Base-by-base conservation (phyloP, 2,329 filamentous ascomycete species). In the Escovopsis weberi region DNA sequence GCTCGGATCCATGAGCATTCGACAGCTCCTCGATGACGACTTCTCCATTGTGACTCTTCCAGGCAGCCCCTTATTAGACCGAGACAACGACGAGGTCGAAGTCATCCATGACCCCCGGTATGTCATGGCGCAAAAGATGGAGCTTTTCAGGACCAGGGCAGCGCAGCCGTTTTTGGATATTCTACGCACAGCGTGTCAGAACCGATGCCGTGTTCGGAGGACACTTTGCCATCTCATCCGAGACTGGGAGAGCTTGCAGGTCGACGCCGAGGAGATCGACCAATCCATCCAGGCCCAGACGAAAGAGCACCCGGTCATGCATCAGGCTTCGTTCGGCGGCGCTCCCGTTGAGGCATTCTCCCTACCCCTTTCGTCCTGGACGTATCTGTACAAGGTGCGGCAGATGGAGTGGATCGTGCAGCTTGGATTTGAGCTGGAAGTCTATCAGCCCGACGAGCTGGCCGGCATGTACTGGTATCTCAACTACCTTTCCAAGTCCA, bases 381-480 rank as follows among this genome's bases (percentile, higher is more conserved):
- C 80, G 0, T 93, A 89, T 53, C 74, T 88, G 46, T 85, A 94
- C 61, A 96, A 95, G 60, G 70, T 95, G n/a, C 76, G 75, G 28
- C 77, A 89, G 54, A 85, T 95, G 72, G 82, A 89, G 56, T 82
- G 80, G 68, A 81, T 93, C 38, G 72, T 95, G 12, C 84, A 95
- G 55, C 76, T 95, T 30, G 91, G 93, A 11, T 96, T 98, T 59
- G 91, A 98, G 61, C 78, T 95, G 11, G 81, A 89, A 37, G 75
- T 94, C 9, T 96, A 96, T 60, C 79, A 89, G 42, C 72, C 78
- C 0, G 82, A 94, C 58, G 91, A 98, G 59, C 69, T 91, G 9
- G 74, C 79, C 1, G 79, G 78, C 23, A 94, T 95, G 83, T 96
- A 96, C 60, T 91, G 83, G 78, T 87, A 94, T 58, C 65, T 94